phyloP scores from a whole-genome alignment of 2,329 filamentous ascomycete species.

The Penicillium sp. region DNA sequence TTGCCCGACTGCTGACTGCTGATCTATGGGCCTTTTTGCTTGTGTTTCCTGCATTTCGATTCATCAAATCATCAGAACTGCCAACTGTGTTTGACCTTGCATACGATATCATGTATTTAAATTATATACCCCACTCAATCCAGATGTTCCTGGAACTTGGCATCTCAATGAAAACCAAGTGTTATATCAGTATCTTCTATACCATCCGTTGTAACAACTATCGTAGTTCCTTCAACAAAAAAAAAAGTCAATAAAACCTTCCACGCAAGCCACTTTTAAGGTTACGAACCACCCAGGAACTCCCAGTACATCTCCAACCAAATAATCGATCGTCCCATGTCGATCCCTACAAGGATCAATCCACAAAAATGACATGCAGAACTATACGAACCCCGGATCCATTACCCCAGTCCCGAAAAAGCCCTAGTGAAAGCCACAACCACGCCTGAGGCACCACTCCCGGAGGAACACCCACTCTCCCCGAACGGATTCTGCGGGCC shows the following conservation, averaged over 20 bases:
- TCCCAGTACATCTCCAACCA: background rate
- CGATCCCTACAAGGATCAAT: background rate
- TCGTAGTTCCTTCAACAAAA: background rate
- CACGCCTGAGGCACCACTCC: slow-evolving; percentile 4
- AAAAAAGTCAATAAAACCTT: too few relatives aligned
- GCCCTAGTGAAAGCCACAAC: slow-evolving; percentile 2
- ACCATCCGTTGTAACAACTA: background rate
- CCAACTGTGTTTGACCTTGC: slow-evolving; percentile 9
- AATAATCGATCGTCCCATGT: background rate
- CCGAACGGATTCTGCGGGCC: slow-evolving; percentile 10
- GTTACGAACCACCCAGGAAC: too few relatives aligned
- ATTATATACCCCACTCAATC: slow-evolving; percentile 19
- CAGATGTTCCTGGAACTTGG: slow-evolving; percentile 1
- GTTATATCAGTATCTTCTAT: background rate
- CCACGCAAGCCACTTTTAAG: too few relatives aligned
- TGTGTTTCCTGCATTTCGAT: background rate
- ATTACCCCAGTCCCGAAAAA: background rate
- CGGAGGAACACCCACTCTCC: slow-evolving; percentile 10
- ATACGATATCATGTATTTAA: slow-evolving; percentile 26
- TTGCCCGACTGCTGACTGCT: background rate
- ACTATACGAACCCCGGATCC: background rate
- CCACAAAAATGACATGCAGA: background rate
- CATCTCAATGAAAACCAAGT: slow-evolving; percentile 2
- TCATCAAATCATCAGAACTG: background rate
- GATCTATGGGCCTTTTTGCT: background rate